Evolutionary conservation across 768 basidiomycete species (phyloP), one percentile per base, ranked within the genome.

Genomic region (Collybiopsis luxurians): DNA sequence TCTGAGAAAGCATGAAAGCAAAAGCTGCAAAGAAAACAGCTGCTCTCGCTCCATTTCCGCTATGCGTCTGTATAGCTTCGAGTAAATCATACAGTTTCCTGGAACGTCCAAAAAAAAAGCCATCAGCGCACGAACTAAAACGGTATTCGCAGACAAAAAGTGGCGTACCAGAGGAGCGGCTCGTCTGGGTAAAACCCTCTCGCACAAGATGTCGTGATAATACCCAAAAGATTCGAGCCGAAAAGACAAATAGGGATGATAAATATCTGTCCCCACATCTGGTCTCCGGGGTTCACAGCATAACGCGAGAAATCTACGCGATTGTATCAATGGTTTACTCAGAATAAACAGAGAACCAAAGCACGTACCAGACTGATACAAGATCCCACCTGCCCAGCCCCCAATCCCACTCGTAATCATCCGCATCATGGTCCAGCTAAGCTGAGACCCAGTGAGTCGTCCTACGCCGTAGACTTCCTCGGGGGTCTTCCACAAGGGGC

Each of bases 31-130:
- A 70, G 52, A 72, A 72, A 5, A 72, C 71, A 4, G 67, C 69
- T 4, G 68, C 69, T 21, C 71, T 55, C 0, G 71, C 71, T 13
- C 60, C 64, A 23, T 60, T 59, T 1, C 68, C 64, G 45, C 64
- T 64, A 47, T 70, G 64, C 44, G 34, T 62, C 40, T 72, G 71
- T 27, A 70, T 68, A 1, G 69, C 68, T 43, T 69, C 58, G 0
- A 72, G 56, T 6, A 72, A 55, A 50, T 70, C 71, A 50, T 69
- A 69, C 2, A 72, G 52, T 57, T 67, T 69, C 69, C 70, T 71
- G 46, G 31, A 23, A 48, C 47, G 47, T 44, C 17, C 42, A 5
- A 44, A 24, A 9, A 5, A 44, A 24, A 9, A 44, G 23, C 17
- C 17, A n/a, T 44, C 9, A 17, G 42, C n/a, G 17, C 24, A 44